Percentiles rank a stretch among this genome's conserved stretches.
Conservation (phyloP, 176 grass and related monocot species). For the Juncus effusus region DNA sequence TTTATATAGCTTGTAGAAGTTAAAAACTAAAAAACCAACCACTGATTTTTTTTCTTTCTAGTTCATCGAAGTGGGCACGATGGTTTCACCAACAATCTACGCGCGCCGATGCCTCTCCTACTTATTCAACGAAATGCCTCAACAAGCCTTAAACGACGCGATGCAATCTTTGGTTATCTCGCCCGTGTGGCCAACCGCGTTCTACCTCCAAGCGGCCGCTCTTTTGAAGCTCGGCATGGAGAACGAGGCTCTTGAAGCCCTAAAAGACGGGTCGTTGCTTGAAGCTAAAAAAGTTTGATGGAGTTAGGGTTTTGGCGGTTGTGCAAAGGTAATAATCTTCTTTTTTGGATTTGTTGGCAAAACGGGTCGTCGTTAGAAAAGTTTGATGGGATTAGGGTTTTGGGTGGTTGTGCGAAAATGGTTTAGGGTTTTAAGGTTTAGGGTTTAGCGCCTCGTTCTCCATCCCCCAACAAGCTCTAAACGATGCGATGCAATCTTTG, state of each 20-base stretch:
- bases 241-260: conserved; percentile 79
- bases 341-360: no score
- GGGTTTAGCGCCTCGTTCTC: no score
- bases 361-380: no score
- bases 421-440: background rate
- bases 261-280: conserved; percentile 69
- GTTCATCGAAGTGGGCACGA: conserved; percentile 96
- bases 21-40: no score
- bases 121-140: conserved; percentile 74
- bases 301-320: no score
- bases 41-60: conserved; percentile 47
- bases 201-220: conserved; percentile 84
- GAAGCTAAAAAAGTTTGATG: conserved; percentile 46
- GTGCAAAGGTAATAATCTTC: no score
- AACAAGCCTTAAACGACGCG: conserved; percentile 78
- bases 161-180: conserved; percentile 89
- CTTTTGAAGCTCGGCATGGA: conserved; percentile 74
- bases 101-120: conserved; percentile 81
- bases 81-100: conserved; percentile 94
- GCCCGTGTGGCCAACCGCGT: conserved; percentile 79
- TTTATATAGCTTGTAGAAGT: no score
- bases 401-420: no score
- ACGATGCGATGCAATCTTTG: conserved; percentile 77
- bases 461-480: conserved; percentile 65
- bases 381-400: no score